Evolutionary conservation across 306 rosid species (phyloP), one percentile per base, ranked within the genome.

Genomic region (Luffa aegyptiaca): DNA sequence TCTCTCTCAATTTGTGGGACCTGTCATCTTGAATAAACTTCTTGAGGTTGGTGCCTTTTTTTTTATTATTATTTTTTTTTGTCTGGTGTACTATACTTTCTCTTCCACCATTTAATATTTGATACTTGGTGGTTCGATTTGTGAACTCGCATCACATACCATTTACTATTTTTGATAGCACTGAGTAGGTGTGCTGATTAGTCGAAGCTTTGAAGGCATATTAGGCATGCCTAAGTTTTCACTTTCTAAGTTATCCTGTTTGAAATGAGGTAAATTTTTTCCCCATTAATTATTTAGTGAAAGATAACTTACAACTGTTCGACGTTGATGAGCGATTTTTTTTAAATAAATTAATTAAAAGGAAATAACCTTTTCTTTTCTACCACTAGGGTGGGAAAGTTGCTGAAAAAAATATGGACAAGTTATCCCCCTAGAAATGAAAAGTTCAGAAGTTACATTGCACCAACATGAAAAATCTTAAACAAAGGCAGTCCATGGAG

Each of bases 1-100:
- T 84, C 63, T 86, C 73, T 89, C 94, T 81, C 98, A 94, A 75
- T 94, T 94, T 87, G 59, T 80, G 64, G 98, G 98, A 53, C 98
- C 98, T 11, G 88, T 94, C 84, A 81, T 94, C 84, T 86, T 94
- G 89, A 94, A 87, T 80, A 82, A 79, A 53, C 96, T 94, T 64
- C 91, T 94, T 51, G 87, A 84, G 97, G 98, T 94, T 82, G 36
- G 90, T 80, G 81, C 65, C 45, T 62, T 74, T 46, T 82, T 26
- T 26, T 26, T 26, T 26, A n/a, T n/a, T n/a, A n/a, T n/a, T 26
- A 26, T 26, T 26, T 26, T 26, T 26, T 79, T 73, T 51, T 13
- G 20, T 69, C 42, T 72, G 42, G 5, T 44, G 18, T 42, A 10
- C 21, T 10, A 1, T n/a, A n/a, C 12, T 39, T 56, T 31, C 1